Evolutionary conservation across 208 protist species (phyloP).

Genomic region (Leptomonas seymouri): DNA sequence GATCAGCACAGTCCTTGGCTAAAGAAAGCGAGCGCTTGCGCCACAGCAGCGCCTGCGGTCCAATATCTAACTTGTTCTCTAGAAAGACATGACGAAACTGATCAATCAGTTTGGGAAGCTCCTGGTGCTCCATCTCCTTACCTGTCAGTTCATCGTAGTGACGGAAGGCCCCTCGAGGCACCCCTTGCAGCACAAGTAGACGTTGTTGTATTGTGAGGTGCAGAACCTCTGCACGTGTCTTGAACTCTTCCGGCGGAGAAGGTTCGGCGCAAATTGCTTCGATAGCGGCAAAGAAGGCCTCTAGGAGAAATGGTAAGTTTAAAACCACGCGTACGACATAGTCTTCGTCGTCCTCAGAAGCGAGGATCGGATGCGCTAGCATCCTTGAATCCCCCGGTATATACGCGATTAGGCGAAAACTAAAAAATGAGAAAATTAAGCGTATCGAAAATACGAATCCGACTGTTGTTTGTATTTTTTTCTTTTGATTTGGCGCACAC

Average conservation of each 20-base stretch:
- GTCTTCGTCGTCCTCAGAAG: slow-evolving; percentile 86
- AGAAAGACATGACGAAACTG: slow-evolving; percentile 74
- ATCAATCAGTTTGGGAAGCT: slow-evolving; percentile 70
- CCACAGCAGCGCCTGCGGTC: slow-evolving; percentile 76
- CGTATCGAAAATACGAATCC: not conserved
- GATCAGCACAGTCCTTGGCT: slow-evolving; percentile 71
- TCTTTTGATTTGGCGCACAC: not conserved
- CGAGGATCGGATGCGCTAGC: slow-evolving; percentile 86
- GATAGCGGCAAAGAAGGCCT: slow-evolving; percentile 71
- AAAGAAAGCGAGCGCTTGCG: slow-evolving; percentile 69
- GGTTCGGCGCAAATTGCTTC: slow-evolving; percentile 67
- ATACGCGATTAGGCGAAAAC: not conserved
- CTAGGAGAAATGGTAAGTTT: slow-evolving; percentile 53
- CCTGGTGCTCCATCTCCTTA: slow-evolving; percentile 40
- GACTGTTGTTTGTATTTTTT: not conserved
- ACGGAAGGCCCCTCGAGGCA: slow-evolving; percentile 50
- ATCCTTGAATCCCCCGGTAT: slow-evolving; percentile 24
- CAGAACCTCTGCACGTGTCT: slow-evolving; percentile 42
- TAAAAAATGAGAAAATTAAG: not conserved
- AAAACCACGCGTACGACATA: slow-evolving; percentile 74
- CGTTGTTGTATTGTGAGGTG: slow-evolving; percentile 72
- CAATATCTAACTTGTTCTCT: slow-evolving; percentile 67
- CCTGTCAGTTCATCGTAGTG: slow-evolving; percentile 29
- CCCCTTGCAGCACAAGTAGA: slow-evolving; percentile 45
- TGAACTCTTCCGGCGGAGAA: slow-evolving; percentile 44